Percentiles rank a stretch among this genome's conserved stretches.
Conservation (phyloP, 257 asterid species). For the Verbascum thapsus region DNA sequence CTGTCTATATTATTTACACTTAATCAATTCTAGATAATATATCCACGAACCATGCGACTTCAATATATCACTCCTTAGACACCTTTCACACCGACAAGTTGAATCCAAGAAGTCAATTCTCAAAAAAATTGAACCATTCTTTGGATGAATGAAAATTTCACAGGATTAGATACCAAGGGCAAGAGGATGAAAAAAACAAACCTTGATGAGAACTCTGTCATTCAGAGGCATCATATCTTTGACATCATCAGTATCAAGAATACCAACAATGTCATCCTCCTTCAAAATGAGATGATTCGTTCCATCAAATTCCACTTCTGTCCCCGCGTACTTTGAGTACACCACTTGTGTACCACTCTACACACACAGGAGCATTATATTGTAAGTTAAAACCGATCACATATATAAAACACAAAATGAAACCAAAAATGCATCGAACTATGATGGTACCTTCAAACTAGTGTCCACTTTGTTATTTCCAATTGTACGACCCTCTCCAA, state of each 20-base stretch:
- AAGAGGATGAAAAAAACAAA: conserved; percentile 16
- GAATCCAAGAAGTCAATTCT: no score
- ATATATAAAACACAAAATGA: not conserved
- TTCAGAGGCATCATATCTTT: conserved; percentile 88
- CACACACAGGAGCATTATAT: not conserved
- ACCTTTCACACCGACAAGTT: no score
- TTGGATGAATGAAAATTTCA: no score
- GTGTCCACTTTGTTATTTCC: conserved; percentile 79
- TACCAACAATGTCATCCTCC: conserved; percentile 94
- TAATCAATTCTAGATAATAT: no score
- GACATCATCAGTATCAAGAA: conserved; percentile 79
- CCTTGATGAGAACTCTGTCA: conserved; percentile 92
- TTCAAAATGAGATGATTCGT: conserved; percentile 76
- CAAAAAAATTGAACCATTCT: no score
- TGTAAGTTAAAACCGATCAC: conserved; percentile 13
- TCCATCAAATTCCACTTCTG: conserved; percentile 92
- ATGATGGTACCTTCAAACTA: conserved; percentile 60
- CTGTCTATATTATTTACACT: no score
- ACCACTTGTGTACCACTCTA: conserved; percentile 84
- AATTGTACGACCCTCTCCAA: conserved; percentile 91
- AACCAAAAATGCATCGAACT: not conserved
- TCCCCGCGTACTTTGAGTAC: conserved; percentile 93
- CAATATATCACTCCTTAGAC: no score
- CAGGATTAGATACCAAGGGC: no score
- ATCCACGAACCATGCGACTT: no score